Percentiles rank a stretch among this genome's conserved stretches.
phyloP scores from a whole-genome alignment of 208 protist species.

The Angomonas deanei region DNA sequence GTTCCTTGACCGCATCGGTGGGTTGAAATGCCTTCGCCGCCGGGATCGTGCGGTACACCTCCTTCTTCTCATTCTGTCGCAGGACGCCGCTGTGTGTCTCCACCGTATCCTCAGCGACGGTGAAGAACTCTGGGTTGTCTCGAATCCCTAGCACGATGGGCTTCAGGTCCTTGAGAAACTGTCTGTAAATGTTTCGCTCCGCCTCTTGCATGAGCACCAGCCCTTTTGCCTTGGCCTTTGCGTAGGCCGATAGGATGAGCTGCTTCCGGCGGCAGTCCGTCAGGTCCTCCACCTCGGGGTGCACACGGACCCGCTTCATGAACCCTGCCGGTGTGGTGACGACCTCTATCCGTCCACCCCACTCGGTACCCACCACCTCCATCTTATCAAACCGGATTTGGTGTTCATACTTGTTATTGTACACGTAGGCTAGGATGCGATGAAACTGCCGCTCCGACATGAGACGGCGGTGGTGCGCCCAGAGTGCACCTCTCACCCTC shows the following conservation, averaged over 20 bases:
- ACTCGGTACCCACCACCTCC: conserved; percentile 77
- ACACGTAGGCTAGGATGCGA: conserved; percentile 89
- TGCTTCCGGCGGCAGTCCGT: conserved; percentile 45
- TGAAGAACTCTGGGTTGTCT: conserved; percentile 92
- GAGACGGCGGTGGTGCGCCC: conserved; percentile 88
- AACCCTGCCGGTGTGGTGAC: conserved; percentile 79
- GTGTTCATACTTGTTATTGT: conserved; percentile 93
- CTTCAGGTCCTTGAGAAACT: conserved; percentile 87
- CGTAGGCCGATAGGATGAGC: conserved; percentile 82
- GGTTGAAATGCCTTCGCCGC: conserved; percentile 70
- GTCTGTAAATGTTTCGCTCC: conserved; percentile 85
- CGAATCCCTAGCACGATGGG: conserved; percentile 88
- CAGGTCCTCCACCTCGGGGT: conserved; percentile 76
- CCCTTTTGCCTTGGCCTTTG: conserved; percentile 67
- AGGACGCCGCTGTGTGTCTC: conserved; percentile 77
- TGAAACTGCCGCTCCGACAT: conserved; percentile 90
- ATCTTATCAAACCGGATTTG: conserved; percentile 90
- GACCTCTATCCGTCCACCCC: conserved; percentile 82
- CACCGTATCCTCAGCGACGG: conserved; percentile 55
- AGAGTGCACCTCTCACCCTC: conserved; percentile 84
- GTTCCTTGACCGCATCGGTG: conserved; percentile 55
- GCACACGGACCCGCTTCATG: conserved; percentile 80
- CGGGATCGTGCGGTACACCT: conserved; percentile 76
- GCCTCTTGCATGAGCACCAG: conserved; percentile 79
- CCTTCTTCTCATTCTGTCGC: background rate